Evolutionary conservation across 805 yeast species (phyloP), one percentile per base, ranked within the genome.

Genomic region (Candida awuae): DNA sequence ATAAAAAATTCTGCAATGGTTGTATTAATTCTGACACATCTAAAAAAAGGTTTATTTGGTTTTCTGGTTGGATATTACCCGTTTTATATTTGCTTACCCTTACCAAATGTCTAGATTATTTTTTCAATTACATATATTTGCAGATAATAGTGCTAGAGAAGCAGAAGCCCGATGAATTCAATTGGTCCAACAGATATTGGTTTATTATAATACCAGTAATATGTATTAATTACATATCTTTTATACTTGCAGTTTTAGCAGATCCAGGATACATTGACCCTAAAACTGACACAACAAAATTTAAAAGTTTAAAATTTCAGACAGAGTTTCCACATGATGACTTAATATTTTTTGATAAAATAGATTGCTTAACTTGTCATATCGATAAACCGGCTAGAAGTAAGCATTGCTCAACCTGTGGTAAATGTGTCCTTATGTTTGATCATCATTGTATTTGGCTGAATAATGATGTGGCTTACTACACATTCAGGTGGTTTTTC

Each of bases 371-470:
- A 10, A 71, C 80, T 1, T 85, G 95, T 51, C 56, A 70, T 9
- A 61, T 71, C 30, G 76, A 84, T 77, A 65, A 88, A 45, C 75
- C 84, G 12, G 86, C 94, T 2, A 62, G 94, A 41, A 66, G 85
- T 6, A 77, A 82, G 45, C 95, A 85, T 57, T 85, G 95, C 52
- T 65, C 77, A 1, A 65, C 65, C 3, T 85, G 94, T 59, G 73
- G 74, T 45, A 65, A 66, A 7, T 85, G 95, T 52, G 64, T 83
- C 15, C 56, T 72, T 9, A 50, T 71, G 34, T 80, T 75, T 49
- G 95, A 85, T 42, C 80, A 75, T 51, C 80, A 75, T 51, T 75
- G 80, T 48, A 48, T 66, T 8, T 74, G 71, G 61, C 51, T 75
- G 23, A 74, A 75, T 49, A 73, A 72, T 49, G 76, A 78, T 49